Percentiles rank a stretch among this genome's conserved stretches.
phyloP scores from a whole-genome alignment of 306 rosid genomes.

The Carpinus viminea region DNA sequence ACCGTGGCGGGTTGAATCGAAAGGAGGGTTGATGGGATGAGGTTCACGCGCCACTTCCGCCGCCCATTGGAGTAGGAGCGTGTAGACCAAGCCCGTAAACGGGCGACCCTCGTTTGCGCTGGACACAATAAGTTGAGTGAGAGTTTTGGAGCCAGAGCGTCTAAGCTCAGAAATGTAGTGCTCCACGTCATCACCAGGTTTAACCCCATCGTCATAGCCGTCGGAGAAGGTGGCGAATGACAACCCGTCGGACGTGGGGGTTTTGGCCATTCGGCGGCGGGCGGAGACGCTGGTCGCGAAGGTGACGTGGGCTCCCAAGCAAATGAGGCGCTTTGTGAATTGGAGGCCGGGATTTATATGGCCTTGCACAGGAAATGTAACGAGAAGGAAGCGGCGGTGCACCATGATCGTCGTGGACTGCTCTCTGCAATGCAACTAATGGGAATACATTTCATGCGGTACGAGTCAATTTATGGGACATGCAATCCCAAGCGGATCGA shows the following conservation, averaged over 20 bases:
- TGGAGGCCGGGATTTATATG: slow-evolving; percentile 53
- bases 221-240: slow-evolving; percentile 29
- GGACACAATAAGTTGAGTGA: slow-evolving; percentile 17
- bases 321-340: slow-evolving; percentile 34
- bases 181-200: background rate
- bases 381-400: slow-evolving; percentile 37
- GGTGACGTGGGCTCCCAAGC: slow-evolving; percentile 42
- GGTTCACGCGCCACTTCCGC: slow-evolving; percentile 24
- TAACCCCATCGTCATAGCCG: slow-evolving; percentile 35
- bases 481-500: no score
- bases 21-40: slow-evolving; percentile 21
- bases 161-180: background rate
- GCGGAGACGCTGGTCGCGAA: slow-evolving; percentile 23
- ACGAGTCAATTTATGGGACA: no score
- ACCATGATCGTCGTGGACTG: no score
- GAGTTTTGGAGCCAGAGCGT: slow-evolving; percentile 24
- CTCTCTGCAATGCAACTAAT: no score
- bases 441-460: no score
- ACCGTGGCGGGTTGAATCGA: slow-evolving; percentile 49
- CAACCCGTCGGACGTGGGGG: slow-evolving; percentile 24
- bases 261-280: slow-evolving; percentile 25
- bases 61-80: slow-evolving; percentile 35
- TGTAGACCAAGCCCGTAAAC: slow-evolving; percentile 27
- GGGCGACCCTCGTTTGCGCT: slow-evolving; percentile 25
- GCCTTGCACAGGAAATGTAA: slow-evolving; percentile 47